These are phyloP conservation scores for Smithsoniella earleae DNA, from an alignment of 163 green algal genomes.

Conservation along the genomic window DNA sequence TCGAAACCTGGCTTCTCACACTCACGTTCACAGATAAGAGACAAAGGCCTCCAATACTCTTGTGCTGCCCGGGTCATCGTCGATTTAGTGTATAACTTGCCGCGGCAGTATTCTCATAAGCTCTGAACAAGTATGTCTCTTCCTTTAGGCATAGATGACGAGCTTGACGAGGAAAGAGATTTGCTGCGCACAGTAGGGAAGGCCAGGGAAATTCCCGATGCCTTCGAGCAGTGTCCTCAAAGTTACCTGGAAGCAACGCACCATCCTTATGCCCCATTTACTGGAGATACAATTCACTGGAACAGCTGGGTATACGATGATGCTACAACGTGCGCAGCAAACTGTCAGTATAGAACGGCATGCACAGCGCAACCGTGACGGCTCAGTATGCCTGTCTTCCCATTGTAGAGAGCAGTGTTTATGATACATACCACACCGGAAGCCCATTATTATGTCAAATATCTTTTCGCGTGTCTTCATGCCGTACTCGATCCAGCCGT, in stretches of 20 bases:
- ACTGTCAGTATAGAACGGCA: no score
- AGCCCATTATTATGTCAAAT: no score
- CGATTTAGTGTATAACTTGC: no score
- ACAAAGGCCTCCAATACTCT: no score
- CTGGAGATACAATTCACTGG: constrained; percentile 78
- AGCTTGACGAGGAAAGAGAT: constrained; percentile 28
- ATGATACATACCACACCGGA: not conserved
- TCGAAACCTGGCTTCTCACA: no score
- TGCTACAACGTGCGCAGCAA: constrained; percentile 76
- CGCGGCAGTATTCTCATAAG: no score
- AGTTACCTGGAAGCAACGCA: constrained; percentile 32
- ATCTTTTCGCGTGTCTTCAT: no score
- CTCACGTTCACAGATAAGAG: no score
- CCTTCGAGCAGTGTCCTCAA: constrained; percentile 22
- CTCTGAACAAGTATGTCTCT: no score
- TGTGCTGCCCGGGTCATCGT: no score
- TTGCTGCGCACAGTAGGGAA: constrained; percentile 12
- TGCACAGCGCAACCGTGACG: no score
- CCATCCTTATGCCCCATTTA: constrained; percentile 79
- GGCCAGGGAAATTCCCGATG: constrained; percentile 24
- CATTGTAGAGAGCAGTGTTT: constrained; percentile 5
- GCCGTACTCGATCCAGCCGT: no score
- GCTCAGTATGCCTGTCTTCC: not conserved
- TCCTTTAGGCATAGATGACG: constrained; percentile 14
- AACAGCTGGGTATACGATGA: constrained; percentile 79